phyloP scores from a whole-genome alignment of 805 yeast genomes.

The Yarrowia hollandica region DNA sequence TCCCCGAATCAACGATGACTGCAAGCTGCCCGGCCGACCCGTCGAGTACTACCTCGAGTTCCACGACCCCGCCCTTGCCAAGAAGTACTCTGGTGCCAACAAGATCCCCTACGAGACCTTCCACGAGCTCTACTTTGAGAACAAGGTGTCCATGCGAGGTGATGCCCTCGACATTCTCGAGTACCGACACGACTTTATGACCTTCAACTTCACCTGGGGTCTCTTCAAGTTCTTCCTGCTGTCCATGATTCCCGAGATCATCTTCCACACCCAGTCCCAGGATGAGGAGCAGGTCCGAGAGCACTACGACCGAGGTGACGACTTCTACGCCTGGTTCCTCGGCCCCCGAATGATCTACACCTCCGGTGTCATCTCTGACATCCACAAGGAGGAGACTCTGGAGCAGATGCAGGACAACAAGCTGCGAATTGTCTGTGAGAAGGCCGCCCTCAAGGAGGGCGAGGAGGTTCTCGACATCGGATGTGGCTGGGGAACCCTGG shows the following conservation, averaged over 20 bases:
- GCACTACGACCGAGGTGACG: conserved; percentile 95
- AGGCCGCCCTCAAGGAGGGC: conserved; percentile 69
- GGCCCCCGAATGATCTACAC: conserved; percentile 96
- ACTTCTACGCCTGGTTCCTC: conserved; percentile 88
- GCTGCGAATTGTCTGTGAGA: conserved; percentile 82
- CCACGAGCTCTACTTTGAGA: conserved; percentile 81
- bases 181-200: conserved; percentile 89
- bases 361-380: conserved; percentile 77
- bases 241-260: conserved; percentile 90
- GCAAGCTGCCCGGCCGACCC: conserved; percentile 69
- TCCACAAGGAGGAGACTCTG: conserved; percentile 66
- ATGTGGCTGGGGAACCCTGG: conserved; percentile 96
- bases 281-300: conserved; percentile 96
- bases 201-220: conserved; percentile 71
- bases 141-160: conserved; percentile 83
- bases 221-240: conserved; percentile 77
- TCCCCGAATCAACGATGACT: conserved; percentile 80
- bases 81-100: conserved; percentile 66
- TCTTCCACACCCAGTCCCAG: conserved; percentile 87
- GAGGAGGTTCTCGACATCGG: conserved; percentile 82
- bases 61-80: conserved; percentile 68
- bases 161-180: conserved; percentile 82
- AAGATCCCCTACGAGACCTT: conserved; percentile 92
- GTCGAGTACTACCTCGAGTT: conserved; percentile 78
- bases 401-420: conserved; percentile 81